These are phyloP conservation scores for Sugiyamaella novakii DNA, from an alignment of 1,139 yeast genomes.

Conservation along the genomic window DNA sequence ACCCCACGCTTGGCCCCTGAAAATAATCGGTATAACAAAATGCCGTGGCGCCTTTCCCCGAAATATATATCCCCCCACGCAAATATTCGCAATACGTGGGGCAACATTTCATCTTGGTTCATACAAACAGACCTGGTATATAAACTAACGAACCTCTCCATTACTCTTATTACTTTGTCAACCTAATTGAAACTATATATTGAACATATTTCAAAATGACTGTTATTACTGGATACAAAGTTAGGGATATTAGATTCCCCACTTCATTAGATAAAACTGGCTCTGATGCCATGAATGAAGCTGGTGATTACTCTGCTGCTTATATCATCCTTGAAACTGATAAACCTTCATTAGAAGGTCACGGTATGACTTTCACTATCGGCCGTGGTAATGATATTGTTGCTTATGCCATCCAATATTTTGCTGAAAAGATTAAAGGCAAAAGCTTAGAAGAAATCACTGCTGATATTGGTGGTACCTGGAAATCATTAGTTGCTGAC, in stretches of 20 bases:
- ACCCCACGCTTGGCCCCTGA: too few species aligned
- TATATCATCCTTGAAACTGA: constrained; percentile 37
- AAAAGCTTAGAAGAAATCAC: constrained; percentile 41
- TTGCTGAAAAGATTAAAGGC: constrained; percentile 40
- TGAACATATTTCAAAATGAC: constrained; percentile 28
- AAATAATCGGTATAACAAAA: too few species aligned
- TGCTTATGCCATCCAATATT: constrained; percentile 39
- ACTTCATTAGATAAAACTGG: constrained; percentile 45
- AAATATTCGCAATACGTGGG: too few species aligned
- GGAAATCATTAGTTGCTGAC: constrained; percentile 45
- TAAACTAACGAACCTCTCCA: too few species aligned
- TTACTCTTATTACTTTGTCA: too few species aligned
- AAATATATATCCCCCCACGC: too few species aligned
- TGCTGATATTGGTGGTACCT: constrained; percentile 44
- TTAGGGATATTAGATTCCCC: constrained; percentile 44
- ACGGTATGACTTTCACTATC: constrained; percentile 43
- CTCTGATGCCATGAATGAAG: constrained; percentile 44
- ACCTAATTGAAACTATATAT: too few species aligned
- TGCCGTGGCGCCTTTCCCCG: too few species aligned
- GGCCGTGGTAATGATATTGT: constrained; percentile 44
- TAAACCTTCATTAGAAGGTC: constrained; percentile 33
- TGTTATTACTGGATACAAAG: constrained; percentile 38
- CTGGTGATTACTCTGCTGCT: constrained; percentile 45
- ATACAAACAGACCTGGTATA: too few species aligned
- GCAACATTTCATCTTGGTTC: too few species aligned